Conservation (phyloP, 1,284 basidiomycete species). For the Ganoderma multipileum region DNA sequence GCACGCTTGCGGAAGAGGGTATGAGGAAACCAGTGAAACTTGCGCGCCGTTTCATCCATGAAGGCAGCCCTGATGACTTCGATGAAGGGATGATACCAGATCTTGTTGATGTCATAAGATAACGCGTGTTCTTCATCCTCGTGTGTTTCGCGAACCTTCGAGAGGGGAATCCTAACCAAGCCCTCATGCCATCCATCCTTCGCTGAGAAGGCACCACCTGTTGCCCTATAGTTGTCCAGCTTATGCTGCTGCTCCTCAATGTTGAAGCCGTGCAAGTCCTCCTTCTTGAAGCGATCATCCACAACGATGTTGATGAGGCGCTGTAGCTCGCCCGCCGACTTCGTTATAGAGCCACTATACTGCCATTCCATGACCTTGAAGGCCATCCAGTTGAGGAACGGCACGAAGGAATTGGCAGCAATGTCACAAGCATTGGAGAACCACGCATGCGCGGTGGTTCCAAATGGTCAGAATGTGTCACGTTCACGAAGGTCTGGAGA, state of each 20-base stretch:
- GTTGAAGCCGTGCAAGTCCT: constrained; percentile 31
- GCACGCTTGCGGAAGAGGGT: neutral
- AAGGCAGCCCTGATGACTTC: constrained; percentile 19
- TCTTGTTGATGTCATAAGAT: constrained; percentile 31
- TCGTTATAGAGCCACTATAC: constrained; percentile 32
- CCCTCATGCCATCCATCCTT: constrained; percentile 37
- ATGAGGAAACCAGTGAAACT: neutral
- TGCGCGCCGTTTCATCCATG: neutral
- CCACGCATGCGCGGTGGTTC: neutral
- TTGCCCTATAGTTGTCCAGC: constrained; percentile 24
- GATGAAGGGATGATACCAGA: constrained; percentile 28
- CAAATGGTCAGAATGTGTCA: constrained; percentile 7
- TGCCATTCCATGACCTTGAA: constrained; percentile 41
- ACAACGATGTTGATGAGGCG: constrained; percentile 40
- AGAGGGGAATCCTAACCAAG: constrained; percentile 29
- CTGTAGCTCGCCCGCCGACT: constrained; percentile 39
- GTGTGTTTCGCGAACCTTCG: constrained; percentile 26
- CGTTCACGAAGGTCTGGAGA: neutral
- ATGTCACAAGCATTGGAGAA: no score
- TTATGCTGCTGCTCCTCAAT: constrained; percentile 19
- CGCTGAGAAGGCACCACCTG: constrained; percentile 1
- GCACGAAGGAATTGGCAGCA: constrained; percentile 28
- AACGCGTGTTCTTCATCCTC: constrained; percentile 35
- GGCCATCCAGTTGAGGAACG: constrained; percentile 38
- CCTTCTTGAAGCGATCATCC: constrained; percentile 30